Conservation (phyloP, 345 rosid genomes). For the Arabis hirsuta region DNA sequence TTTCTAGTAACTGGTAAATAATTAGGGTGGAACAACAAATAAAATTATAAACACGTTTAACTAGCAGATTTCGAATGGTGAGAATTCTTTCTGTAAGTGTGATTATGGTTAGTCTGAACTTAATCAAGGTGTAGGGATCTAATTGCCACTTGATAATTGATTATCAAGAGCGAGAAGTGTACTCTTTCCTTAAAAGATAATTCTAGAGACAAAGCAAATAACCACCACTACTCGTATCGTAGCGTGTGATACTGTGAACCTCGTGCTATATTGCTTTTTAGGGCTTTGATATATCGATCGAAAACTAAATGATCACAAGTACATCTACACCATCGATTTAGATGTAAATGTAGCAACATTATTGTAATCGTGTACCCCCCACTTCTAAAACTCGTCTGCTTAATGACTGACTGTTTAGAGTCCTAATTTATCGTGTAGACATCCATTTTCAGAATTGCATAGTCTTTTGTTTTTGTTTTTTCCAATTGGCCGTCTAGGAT, state of each 20-base stretch:
- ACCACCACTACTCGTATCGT: conserved; percentile 3
- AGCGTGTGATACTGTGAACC: conserved; percentile 12
- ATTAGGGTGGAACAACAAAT: neutral
- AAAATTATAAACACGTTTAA: neutral
- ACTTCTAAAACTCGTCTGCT: neutral
- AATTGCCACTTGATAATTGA: conserved; percentile 29
- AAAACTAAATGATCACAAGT: neutral
- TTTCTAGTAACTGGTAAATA: neutral
- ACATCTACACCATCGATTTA: neutral
- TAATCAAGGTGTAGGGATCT: conserved; percentile 25
- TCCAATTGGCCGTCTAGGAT: conserved; percentile 10
- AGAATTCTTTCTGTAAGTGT: neutral
- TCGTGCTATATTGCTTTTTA: conserved; percentile 32
- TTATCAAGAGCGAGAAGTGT: conserved; percentile 22
- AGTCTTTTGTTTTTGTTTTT: too few species aligned
- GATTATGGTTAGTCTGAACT: conserved; percentile 20
- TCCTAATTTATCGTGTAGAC: neutral
- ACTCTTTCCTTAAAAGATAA: conserved; percentile 9
- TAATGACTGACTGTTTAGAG: neutral
- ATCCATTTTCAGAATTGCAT: conserved; percentile 1
- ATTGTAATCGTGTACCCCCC: neutral
- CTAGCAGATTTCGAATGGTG: neutral
- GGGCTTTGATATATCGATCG: conserved; percentile 15
- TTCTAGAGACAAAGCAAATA: neutral
- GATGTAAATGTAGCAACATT: neutral